phyloP scores from a whole-genome alignment of 208 protist genomes.

The Vickermania spadyakhi region DNA sequence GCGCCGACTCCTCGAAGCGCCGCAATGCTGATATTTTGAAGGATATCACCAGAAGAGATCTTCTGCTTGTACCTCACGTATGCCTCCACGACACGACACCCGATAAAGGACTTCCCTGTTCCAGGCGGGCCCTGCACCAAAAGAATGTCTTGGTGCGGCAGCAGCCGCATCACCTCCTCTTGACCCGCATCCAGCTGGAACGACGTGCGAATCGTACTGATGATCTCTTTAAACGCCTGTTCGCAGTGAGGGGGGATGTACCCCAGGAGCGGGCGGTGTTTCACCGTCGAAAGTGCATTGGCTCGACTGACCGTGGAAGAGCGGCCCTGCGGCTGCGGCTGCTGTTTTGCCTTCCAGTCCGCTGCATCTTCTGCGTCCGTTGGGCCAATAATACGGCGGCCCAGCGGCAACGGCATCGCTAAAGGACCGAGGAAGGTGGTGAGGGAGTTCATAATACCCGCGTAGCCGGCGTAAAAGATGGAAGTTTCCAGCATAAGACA shows the following conservation, averaged over 20 bases:
- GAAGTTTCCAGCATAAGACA: slow-evolving; percentile 67
- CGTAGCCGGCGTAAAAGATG: slow-evolving; percentile 80
- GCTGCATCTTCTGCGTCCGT: slow-evolving; percentile 9
- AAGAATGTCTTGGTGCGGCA: slow-evolving; percentile 63
- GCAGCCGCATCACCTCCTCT: slow-evolving; percentile 48
- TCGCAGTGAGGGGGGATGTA: slow-evolving; percentile 81
- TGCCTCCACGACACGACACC: slow-evolving; percentile 82
- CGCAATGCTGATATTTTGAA: slow-evolving; percentile 77
- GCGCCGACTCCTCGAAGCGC: slow-evolving; percentile 30
- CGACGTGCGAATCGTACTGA: slow-evolving; percentile 35
- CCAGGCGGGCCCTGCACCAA: slow-evolving; percentile 92
- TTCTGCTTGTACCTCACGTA: slow-evolving; percentile 87
- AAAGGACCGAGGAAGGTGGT: slow-evolving; percentile 69
- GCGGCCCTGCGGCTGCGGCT: too few relatives aligned
- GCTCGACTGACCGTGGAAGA: slow-evolving; percentile 1
- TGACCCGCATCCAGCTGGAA: slow-evolving; percentile 77
- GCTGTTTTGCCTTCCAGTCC: background rate
- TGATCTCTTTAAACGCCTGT: slow-evolving; percentile 62
- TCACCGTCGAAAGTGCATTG: background rate
- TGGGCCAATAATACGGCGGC: slow-evolving; percentile 25
- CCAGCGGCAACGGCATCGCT: slow-evolving; percentile 78
- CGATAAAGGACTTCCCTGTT: slow-evolving; percentile 94
- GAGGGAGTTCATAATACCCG: slow-evolving; percentile 67
- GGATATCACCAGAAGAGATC: slow-evolving; percentile 74
- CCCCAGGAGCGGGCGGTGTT: slow-evolving; percentile 16